These are phyloP conservation scores for Nakazawaea ishiwadae DNA, from an alignment of 805 yeast genomes.

Conservation along the genomic window DNA sequence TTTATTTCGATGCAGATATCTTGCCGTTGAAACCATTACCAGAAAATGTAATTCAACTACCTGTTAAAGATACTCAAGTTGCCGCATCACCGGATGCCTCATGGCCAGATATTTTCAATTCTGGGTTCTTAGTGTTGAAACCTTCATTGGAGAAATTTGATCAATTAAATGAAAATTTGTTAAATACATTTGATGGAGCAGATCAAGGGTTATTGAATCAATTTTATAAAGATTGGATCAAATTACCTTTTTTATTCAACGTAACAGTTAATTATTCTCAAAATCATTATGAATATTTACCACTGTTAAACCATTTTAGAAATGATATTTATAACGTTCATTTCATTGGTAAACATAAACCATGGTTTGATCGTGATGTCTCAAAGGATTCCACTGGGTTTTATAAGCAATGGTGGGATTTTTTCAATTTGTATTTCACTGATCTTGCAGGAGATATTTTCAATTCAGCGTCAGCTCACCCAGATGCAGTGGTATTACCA, in stretches of 20 bases:
- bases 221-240: constrained; percentile 44
- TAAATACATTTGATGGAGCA: constrained; percentile 76
- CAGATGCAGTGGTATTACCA: constrained; percentile 1
- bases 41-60: constrained; percentile 22
- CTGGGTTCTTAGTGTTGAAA: constrained; percentile 56
- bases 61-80: constrained; percentile 16
- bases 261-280: constrained; percentile 49
- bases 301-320: constrained; percentile 25
- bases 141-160: constrained; percentile 44
- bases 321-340: constrained; percentile 49
- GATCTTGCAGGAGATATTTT: constrained; percentile 16
- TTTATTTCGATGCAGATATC: constrained; percentile 66
- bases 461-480: constrained; percentile 1
- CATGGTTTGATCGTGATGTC: constrained; percentile 36
- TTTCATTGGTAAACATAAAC: constrained; percentile 61
- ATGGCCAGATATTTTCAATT: constrained; percentile 87
- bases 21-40: constrained; percentile 35
- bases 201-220: constrained; percentile 89
- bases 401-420: constrained; percentile 26
- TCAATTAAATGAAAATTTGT: constrained; percentile 28
- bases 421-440: constrained; percentile 17
- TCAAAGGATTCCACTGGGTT: constrained; percentile 17
- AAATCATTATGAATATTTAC: constrained; percentile 26
- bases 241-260: constrained; percentile 77
- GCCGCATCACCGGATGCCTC: constrained; percentile 78